A percentile compares a stretch with the other conserved stretches of the same genome.
phyloP scores from a whole-genome alignment of 1,284 basidiomycete genomes.

The Papiliotrema nemorosa region DNA sequence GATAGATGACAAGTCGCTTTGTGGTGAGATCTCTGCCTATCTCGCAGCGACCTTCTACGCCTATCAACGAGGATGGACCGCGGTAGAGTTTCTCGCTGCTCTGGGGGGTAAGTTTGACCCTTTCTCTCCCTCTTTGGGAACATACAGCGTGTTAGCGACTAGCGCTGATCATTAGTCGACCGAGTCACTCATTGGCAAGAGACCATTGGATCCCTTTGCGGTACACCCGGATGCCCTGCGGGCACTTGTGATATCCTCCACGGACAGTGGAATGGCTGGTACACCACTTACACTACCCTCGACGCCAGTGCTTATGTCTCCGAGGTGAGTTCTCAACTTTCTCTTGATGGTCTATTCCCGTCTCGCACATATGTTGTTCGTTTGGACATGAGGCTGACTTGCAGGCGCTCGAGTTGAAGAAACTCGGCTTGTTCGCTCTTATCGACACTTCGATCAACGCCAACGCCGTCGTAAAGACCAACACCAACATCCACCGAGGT shows the following conservation, averaged over 20 bases:
- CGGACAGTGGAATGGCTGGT: constrained; percentile 5
- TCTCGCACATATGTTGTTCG: no score
- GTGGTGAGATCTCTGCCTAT: constrained; percentile 12
- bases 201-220: neutral
- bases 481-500: no score
- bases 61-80: constrained; percentile 10
- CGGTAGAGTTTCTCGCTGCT: constrained; percentile 11
- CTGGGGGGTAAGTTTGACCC: constrained; percentile 8
- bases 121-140: neutral
- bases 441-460: neutral
- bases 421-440: neutral
- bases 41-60: constrained; percentile 13
- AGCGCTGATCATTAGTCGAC: neutral
- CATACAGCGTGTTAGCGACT: neutral
- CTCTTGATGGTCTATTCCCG: neutral
- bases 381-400: neutral
- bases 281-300: neutral
- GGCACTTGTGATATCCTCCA: neutral
- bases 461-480: neutral
- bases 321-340: neutral
- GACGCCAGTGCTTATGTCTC: constrained; percentile 1
- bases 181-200: constrained; percentile 1
- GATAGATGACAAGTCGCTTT: constrained; percentile 5
- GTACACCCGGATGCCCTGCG: neutral
- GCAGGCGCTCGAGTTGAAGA: neutral